Base-by-base conservation (phyloP, 1,284 basidiomycete genomes). In the Amylostereum chailletii region DNA sequence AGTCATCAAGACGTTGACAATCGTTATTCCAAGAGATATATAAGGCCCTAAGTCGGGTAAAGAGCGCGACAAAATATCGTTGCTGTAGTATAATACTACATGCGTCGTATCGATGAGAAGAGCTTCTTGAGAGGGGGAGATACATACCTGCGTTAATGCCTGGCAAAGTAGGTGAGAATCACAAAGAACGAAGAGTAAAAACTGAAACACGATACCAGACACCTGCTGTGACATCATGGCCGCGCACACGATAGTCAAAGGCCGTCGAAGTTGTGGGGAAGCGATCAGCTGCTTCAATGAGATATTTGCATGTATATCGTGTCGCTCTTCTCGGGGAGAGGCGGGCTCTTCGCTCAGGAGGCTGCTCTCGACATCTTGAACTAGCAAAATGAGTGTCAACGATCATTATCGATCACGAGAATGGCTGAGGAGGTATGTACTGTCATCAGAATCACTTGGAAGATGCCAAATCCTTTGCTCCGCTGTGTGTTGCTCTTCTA, bases 61-160 rank as follows among this genome's bases (percentile, higher is more conserved):
- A 2, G 90, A 77, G 46, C 82, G 81, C 6, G 83, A 78, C 10
- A 95, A 75, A 47, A 95, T 92, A 38, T 84, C 79, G 53, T 91
- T 94, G 64, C 89, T 92, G 67, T 94, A 94, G 63, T 92, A 94
- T 46, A 94, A 69, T 31, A 94, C 91, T 69, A 34, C 6, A 11
- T 45, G 4, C 47, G 45, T 46, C 44, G 39, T 30, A 39, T 42
- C 34, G 5, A 48, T 32, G 9, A 5, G 38, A 29, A 36, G 47
- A 30, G 31, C 34, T 5, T 33, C 33, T 4, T 26, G 4, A 30
- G 36, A 27, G 40, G n/a, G 40, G 29, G 26, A 33, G 4, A 33
- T 48, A 33, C 56, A 50, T 55, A 70, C 76, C 68, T 47, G 82
- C 82, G 58, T 84, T 84, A 57, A 84, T 77, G 31, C 74, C 68